Evolutionary conservation across 1,139 yeast genomes (phyloP).

Genomic region (Pichia sp.): DNA sequence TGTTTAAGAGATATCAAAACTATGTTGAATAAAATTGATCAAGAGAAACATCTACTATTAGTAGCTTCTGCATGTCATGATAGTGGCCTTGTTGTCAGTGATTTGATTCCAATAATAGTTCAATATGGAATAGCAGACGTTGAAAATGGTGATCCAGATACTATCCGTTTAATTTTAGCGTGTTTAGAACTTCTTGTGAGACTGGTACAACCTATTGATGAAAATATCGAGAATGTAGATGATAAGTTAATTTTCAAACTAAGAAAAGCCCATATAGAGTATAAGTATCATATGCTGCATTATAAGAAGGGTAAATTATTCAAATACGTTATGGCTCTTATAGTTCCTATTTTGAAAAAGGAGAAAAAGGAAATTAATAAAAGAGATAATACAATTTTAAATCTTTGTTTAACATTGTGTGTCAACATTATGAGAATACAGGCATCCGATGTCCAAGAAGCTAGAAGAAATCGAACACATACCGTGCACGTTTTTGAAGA

Average conservation of each 20-base stretch:
- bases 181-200: constrained; percentile 75
- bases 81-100: constrained; percentile 64
- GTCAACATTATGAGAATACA: constrained; percentile 73
- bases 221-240: constrained; percentile 44
- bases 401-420: constrained; percentile 64
- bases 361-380: constrained; percentile 52
- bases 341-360: constrained; percentile 56
- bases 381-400: constrained; percentile 66
- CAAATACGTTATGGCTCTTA: constrained; percentile 63
- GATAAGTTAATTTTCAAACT: constrained; percentile 52
- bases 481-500: constrained; percentile 30
- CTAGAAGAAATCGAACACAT: constrained; percentile 23
- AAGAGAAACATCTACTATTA: constrained; percentile 56
- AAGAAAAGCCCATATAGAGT: constrained; percentile 56
- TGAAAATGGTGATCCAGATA: constrained; percentile 34
- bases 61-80: constrained; percentile 89
- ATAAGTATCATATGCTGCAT: constrained; percentile 61
- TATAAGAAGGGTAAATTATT: constrained; percentile 56
- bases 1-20: constrained; percentile 81
- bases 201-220: constrained; percentile 71
- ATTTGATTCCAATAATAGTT: constrained; percentile 65
- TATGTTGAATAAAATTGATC: constrained; percentile 85
- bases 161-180: constrained; percentile 44
- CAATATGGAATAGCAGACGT: constrained; percentile 33
- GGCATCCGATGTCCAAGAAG: constrained; percentile 43